Evolutionary conservation across 177 flowering plant genomes (phyloP).

Genomic region (Vitis hybrid): DNA sequence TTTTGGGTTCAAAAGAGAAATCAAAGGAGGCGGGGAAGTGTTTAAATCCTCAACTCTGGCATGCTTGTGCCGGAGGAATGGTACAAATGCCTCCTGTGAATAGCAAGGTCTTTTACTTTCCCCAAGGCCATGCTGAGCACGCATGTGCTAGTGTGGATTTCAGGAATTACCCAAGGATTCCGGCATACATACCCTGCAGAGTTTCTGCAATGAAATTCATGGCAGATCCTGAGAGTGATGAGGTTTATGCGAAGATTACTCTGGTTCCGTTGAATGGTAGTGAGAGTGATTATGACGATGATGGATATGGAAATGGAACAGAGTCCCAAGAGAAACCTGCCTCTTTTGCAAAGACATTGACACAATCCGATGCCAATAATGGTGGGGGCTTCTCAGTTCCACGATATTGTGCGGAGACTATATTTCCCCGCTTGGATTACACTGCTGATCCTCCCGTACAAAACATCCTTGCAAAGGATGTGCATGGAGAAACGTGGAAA

Average conservation of each 20-base stretch:
- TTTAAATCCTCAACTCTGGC: conserved; percentile 81
- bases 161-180: conserved; percentile 33
- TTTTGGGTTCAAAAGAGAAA: conserved; percentile 53
- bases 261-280: conserved; percentile 35
- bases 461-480: conserved; percentile 81
- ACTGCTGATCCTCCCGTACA: conserved; percentile 86
- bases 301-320: conserved; percentile 26
- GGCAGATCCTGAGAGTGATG: conserved; percentile 82
- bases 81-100: conserved; percentile 69
- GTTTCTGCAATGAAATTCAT: conserved; percentile 52
- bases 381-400: conserved; percentile 95
- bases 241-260: conserved; percentile 58
- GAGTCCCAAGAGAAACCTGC: conserved; percentile 54
- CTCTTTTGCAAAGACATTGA: conserved; percentile 83
- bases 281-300: conserved; percentile 37
- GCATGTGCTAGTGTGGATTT: conserved; percentile 50
- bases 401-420: conserved; percentile 84
- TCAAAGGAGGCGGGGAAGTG: conserved; percentile 47
- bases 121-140: conserved; percentile 84
- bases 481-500: conserved; percentile 85
- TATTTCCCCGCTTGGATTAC: conserved; percentile 79
- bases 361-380: conserved; percentile 90
- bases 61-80: conserved; percentile 87
- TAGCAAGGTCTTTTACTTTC: conserved; percentile 66
- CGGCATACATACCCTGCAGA: conserved; percentile 46